Conservation (phyloP, 257 asterid species). For the Solanum paucissectum region DNA sequence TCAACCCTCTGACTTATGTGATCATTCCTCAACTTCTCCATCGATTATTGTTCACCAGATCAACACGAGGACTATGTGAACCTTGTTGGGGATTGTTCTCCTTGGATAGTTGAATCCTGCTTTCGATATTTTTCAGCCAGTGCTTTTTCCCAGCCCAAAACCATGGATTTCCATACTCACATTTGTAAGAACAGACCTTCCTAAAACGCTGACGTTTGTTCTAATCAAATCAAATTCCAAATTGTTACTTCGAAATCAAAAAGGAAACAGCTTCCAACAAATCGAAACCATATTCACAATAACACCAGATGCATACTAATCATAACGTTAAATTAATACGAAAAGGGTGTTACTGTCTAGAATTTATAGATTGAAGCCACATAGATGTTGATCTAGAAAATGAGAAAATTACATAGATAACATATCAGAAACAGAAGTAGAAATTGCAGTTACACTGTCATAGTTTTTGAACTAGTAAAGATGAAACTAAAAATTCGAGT, state of each 20-base stretch:
- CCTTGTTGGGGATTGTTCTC: not conserved
- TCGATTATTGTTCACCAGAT: not conserved
- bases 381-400: not conserved
- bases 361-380: not conserved
- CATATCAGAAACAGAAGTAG: not conserved
- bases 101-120: slow-evolving; percentile 12
- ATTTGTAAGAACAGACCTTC: slow-evolving; percentile 15
- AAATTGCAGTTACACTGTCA: slow-evolving; percentile 11
- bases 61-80: not conserved
- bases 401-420: not conserved
- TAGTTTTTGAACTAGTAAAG: slow-evolving; percentile 31
- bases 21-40: slow-evolving; percentile 15
- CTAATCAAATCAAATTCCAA: not conserved
- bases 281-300: not conserved
- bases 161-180: slow-evolving; percentile 33
- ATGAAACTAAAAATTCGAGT: not conserved
- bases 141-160: slow-evolving; percentile 29
- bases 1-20: slow-evolving; percentile 20
- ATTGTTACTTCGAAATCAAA: not conserved
- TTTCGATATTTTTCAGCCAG: slow-evolving; percentile 22
- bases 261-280: no score
- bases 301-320: not conserved
- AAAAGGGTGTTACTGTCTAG: not conserved
- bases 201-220: slow-evolving; percentile 17
- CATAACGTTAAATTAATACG: not conserved